Evolutionary conservation across 176 grass and related monocot genomes (phyloP).

Genomic region (Oryza glaberrima): DNA sequence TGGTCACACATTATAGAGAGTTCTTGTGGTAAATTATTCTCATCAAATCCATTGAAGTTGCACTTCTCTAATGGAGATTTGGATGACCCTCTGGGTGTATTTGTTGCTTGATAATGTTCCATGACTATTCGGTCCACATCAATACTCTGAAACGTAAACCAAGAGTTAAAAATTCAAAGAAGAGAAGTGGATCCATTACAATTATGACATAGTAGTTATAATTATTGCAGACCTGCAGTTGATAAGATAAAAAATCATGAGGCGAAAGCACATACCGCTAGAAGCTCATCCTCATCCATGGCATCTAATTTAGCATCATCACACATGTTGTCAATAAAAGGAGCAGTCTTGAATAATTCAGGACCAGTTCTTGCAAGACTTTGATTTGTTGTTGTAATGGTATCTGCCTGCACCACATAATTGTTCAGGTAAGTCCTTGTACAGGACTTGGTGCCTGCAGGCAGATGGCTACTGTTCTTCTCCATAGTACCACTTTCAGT

Average conservation of each 20-base stretch:
- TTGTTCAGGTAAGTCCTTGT: constrained; percentile 27
- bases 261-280: constrained; percentile 57
- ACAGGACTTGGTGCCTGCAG: constrained; percentile 22
- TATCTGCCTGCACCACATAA: constrained; percentile 32
- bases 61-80: constrained; percentile 53
- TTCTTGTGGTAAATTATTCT: constrained; percentile 63
- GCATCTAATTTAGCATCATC: constrained; percentile 55
- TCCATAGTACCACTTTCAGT: constrained; percentile 30
- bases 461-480: constrained; percentile 30
- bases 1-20: constrained; percentile 73
- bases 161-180: not conserved
- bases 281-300: constrained; percentile 81
- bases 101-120: constrained; percentile 84
- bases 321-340: constrained; percentile 33
- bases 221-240: not conserved
- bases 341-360: constrained; percentile 23
- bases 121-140: constrained; percentile 93
- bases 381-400: constrained; percentile 30
- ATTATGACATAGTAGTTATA: constrained; percentile 12
- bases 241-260: constrained; percentile 3
- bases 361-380: constrained; percentile 31
- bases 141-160: constrained; percentile 71
- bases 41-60: constrained; percentile 32
- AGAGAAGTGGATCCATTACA: not conserved
- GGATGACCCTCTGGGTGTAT: constrained; percentile 59